These are phyloP conservation scores for Coemansia aciculifera DNA, from an alignment of 192 early-diverging fungal genomes.

Conservation along the genomic window DNA sequence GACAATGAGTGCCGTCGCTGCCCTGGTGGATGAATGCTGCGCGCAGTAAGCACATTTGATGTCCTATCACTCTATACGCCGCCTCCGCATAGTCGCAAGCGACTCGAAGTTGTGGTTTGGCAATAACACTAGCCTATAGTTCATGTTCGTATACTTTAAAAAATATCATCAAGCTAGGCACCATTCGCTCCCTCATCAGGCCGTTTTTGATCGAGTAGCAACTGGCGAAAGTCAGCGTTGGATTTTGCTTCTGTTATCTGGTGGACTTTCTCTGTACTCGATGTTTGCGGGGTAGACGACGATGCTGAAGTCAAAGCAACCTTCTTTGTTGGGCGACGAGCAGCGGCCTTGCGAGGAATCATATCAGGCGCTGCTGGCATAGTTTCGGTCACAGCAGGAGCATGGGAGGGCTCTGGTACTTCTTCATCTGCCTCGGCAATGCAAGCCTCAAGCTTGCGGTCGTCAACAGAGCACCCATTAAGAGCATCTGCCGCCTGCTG, in stretches of 20 bases:
- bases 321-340: constrained; percentile 31
- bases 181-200: not conserved
- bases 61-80: constrained; percentile 86
- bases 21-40: constrained; percentile 21
- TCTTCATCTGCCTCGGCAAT: not conserved
- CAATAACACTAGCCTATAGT: not conserved
- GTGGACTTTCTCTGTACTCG: not conserved
- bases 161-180: not conserved
- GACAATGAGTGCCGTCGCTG: constrained; percentile 11
- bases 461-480: constrained; percentile 27
- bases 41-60: constrained; percentile 68
- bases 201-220: constrained; percentile 12
- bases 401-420: not conserved
- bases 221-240: constrained; percentile 42
- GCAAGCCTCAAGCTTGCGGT: constrained; percentile 8
- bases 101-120: constrained; percentile 56
- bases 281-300: not conserved
- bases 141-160: not conserved
- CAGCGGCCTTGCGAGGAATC: constrained; percentile 24
- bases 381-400: not conserved
- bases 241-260: constrained; percentile 2
- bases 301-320: not conserved
- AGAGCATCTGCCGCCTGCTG: constrained; percentile 18
- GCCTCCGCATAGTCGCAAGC: constrained; percentile 72
- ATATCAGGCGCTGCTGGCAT: not conserved